phyloP scores from a whole-genome alignment of 2,329 filamentous ascomycete species.

The Fusarium brachygibbosum region DNA sequence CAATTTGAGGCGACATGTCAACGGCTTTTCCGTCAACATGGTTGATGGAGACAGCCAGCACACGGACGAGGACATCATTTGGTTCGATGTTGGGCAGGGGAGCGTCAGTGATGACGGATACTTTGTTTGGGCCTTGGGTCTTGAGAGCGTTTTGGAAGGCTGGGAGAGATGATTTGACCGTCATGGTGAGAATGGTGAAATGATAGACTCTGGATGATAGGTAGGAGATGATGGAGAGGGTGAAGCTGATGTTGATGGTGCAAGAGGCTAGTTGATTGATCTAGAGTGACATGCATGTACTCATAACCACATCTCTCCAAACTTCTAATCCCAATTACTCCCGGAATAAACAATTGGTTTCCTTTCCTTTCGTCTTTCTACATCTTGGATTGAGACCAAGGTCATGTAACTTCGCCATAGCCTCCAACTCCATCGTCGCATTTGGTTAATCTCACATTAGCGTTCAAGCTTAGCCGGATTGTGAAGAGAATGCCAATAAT shows the following conservation, averaged over 20 bases:
- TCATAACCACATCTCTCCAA: neutral
- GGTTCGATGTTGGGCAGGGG: conserved; percentile 2
- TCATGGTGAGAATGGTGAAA: neutral
- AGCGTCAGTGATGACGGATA: neutral
- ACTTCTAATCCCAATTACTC: no score
- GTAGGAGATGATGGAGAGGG: neutral
- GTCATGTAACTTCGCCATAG: neutral
- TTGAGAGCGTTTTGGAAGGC: conserved; percentile 1
- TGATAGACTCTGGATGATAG: no score
- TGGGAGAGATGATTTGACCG: neutral
- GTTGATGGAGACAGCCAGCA: neutral
- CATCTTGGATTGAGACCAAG: neutral
- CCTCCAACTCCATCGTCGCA: neutral
- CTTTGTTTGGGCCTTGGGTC: neutral
- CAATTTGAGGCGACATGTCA: conserved; percentile 2
- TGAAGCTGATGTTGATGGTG: neutral
- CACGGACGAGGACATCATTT: neutral
- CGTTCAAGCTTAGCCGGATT: neutral
- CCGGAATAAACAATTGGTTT: neutral
- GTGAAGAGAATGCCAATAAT: neutral
- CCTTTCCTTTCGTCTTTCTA: neutral
- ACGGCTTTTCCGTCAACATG: neutral
- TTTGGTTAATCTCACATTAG: neutral
- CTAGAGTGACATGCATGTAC: neutral
- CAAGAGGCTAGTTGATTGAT: no score